These are phyloP conservation scores for Cystofilobasidium macerans DNA, from an alignment of 768 basidiomycete genomes.

Conservation along the genomic window DNA sequence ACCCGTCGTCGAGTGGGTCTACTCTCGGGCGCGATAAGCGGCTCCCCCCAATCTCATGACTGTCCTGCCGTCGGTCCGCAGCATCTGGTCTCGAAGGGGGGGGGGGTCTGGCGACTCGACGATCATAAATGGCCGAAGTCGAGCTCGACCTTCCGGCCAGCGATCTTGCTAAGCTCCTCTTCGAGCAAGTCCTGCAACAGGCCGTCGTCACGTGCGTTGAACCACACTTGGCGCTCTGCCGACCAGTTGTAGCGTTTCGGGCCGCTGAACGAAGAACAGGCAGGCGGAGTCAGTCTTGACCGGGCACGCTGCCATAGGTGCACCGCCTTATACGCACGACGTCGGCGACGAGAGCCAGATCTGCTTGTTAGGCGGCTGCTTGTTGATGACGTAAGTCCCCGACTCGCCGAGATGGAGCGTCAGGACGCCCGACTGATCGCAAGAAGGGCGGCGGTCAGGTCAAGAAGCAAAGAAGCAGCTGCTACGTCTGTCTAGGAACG, in stretches of 20 bases:
- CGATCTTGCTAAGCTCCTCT: slow-evolving; percentile 49
- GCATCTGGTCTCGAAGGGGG: too few species aligned
- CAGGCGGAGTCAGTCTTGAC: slow-evolving; percentile 1
- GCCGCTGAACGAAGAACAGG: slow-evolving; percentile 46
- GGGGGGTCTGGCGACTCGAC: too few species aligned
- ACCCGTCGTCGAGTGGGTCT: slow-evolving; percentile 13
- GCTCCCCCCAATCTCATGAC: background rate
- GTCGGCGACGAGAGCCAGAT: slow-evolving; percentile 88
- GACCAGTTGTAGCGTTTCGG: slow-evolving; percentile 84
- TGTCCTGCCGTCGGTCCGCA: too few species aligned
- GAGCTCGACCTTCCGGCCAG: slow-evolving; percentile 34
- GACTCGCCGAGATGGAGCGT: slow-evolving; percentile 60
- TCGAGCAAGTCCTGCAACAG: slow-evolving; percentile 15
- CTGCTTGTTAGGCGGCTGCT: slow-evolving; percentile 93
- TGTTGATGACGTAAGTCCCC: slow-evolving; percentile 91
- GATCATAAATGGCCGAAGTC: slow-evolving; percentile 7
- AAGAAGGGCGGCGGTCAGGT: background rate
- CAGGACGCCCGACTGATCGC: slow-evolving; percentile 68
- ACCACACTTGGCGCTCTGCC: slow-evolving; percentile 51
- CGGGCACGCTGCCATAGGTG: background rate
- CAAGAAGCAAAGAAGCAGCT: background rate
- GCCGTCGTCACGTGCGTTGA: slow-evolving; percentile 55
- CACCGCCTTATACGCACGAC: slow-evolving; percentile 55
- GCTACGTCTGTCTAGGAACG: background rate
- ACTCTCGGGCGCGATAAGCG: slow-evolving; percentile 10